These are phyloP conservation scores for Cunninghamia lanceolata DNA, from an alignment of 75 land plant genomes.

Conservation along the genomic window DNA sequence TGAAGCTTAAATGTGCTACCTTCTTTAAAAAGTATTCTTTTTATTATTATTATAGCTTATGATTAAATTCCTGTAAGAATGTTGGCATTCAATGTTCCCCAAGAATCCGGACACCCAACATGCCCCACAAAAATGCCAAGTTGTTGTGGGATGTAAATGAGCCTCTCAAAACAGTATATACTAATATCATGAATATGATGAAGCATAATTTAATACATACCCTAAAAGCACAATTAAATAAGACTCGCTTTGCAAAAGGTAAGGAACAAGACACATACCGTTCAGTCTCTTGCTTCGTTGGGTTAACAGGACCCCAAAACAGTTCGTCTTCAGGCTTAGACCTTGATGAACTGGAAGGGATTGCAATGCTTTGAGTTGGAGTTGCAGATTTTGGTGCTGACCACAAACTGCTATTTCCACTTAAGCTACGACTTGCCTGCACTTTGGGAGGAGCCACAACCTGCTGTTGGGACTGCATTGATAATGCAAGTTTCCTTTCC, in stretches of 20 bases:
- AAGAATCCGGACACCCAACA: neutral
- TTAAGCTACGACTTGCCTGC: constrained; percentile 34
- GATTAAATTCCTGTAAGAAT: neutral
- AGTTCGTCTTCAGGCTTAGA: constrained; percentile 76
- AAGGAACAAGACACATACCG: constrained; percentile 35
- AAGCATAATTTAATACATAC: neutral
- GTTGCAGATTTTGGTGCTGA: constrained; percentile 27
- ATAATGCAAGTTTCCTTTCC: constrained; percentile 31
- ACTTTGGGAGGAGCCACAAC: constrained; percentile 43
- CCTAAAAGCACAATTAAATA: neutral
- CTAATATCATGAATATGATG: neutral
- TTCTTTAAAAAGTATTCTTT: neutral
- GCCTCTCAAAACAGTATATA: neutral
- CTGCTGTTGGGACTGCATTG: constrained; percentile 26
- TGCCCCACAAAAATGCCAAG: neutral
- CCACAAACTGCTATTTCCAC: constrained; percentile 34
- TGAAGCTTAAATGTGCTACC: neutral
- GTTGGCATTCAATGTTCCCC: neutral
- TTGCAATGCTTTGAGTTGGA: constrained; percentile 38
- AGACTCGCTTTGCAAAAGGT: neutral
- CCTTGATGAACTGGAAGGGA: constrained; percentile 30
- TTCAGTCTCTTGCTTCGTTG: constrained; percentile 49
- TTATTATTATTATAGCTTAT: neutral
- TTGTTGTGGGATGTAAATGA: neutral
- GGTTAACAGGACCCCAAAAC: constrained; percentile 80